These are phyloP conservation scores for Cladosporium colombiae DNA, from an alignment of 2,329 filamentous ascomycete genomes.

Conservation along the genomic window DNA sequence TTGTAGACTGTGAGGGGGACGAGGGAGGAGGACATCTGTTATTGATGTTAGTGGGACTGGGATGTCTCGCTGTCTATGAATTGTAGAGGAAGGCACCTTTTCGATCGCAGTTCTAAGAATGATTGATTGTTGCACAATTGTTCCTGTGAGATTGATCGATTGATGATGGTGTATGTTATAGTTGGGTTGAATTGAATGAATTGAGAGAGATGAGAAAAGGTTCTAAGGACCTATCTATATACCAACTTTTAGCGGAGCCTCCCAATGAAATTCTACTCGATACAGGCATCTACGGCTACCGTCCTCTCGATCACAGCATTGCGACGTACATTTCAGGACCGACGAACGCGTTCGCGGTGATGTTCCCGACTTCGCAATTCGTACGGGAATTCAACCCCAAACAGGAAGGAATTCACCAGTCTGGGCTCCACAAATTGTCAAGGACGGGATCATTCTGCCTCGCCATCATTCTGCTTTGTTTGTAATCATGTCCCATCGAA, in stretches of 20 bases:
- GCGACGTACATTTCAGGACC: not conserved
- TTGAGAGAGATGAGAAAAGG: not conserved
- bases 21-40: conserved; percentile 8
- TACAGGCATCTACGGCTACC: not conserved
- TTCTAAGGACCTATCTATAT: not conserved
- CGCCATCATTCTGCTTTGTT: not conserved
- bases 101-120: not conserved
- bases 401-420: conserved; percentile 6
- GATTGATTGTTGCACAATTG: too few species aligned
- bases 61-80: too few species aligned
- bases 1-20: conserved; percentile 30
- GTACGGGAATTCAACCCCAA: not conserved
- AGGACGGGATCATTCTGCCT: not conserved
- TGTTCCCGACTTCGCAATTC: conserved; percentile 2
- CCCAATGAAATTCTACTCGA: not conserved
- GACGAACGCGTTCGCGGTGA: conserved; percentile 9
- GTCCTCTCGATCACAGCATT: not conserved
- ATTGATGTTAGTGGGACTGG: too few species aligned
- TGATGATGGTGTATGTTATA: not conserved
- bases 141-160: not conserved
- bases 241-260: not conserved
- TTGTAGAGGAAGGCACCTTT: not conserved
- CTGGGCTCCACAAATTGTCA: not conserved
- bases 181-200: not conserved
- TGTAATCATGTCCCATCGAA: not conserved